Conservation (phyloP, 306 rosid genomes). For the Cucumis melo region DNA sequence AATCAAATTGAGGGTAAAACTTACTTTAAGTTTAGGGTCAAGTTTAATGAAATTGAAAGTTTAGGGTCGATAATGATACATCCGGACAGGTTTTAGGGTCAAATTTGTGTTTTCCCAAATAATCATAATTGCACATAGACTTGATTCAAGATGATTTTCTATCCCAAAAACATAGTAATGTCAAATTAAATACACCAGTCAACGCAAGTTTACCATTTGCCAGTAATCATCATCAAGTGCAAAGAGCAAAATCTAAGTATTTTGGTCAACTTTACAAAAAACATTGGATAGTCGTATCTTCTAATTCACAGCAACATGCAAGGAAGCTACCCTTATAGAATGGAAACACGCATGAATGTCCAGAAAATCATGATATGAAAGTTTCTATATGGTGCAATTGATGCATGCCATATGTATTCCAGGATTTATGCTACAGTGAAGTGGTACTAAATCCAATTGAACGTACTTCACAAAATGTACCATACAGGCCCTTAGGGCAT, state of each 20-base stretch:
- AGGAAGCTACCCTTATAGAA: neutral
- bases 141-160: neutral
- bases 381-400: neutral
- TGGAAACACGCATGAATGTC: neutral
- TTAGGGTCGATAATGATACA: too few species aligned
- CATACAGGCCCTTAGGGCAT: slow-evolving; percentile 90
- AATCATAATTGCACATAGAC: neutral
- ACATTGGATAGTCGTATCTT: neutral
- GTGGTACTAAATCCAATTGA: slow-evolving; percentile 7
- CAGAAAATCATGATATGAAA: neutral
- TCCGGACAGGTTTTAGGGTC: too few species aligned
- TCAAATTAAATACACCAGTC: neutral
- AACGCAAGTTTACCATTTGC: neutral
- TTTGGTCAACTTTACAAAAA: neutral
- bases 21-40: too few species aligned
- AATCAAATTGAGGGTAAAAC: too few species aligned
- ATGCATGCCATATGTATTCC: neutral
- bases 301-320: neutral
- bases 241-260: neutral
- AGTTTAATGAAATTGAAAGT: too few species aligned
- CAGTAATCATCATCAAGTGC: neutral
- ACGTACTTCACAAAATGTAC: slow-evolving; percentile 73
- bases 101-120: neutral
- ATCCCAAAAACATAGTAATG: neutral
- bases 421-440: neutral